These are phyloP conservation scores for Antitrichia curtipendula DNA, from an alignment of 225 moss, liverwort and hornwort genomes.

Conservation along the genomic window DNA sequence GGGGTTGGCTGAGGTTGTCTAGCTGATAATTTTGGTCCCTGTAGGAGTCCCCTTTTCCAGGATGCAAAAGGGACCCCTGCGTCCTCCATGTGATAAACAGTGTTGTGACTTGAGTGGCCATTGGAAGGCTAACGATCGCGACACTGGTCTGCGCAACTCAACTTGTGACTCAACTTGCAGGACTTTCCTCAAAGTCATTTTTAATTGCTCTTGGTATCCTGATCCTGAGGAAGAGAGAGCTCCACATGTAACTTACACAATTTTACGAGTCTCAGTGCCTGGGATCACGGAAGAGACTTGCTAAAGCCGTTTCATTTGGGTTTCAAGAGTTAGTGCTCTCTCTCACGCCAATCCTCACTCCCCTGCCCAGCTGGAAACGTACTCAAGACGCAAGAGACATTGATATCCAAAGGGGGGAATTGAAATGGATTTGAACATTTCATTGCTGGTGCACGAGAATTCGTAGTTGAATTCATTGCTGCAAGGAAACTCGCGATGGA, in stretches of 20 bases:
- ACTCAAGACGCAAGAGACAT: background rate
- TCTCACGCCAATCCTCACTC: background rate
- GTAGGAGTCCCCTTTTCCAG: fast-evolving
- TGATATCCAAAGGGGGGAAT: background rate
- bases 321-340: too few relatives aligned
- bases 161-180: background rate
- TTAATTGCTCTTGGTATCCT: background rate
- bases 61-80: background rate
- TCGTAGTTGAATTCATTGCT: background rate
- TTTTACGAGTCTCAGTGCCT: too few relatives aligned
- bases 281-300: background rate
- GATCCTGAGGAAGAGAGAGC: background rate
- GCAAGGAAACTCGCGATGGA: background rate
- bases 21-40: too few relatives aligned
- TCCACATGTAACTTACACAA: too few relatives aligned
- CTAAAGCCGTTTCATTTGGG: background rate
- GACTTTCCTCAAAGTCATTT: background rate
- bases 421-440: too few relatives aligned
- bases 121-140: too few relatives aligned
- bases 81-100: too few relatives aligned
- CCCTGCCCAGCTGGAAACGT: too few relatives aligned
- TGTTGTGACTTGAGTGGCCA: too few relatives aligned
- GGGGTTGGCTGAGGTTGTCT: too few relatives aligned
- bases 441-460: background rate
- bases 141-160: too few relatives aligned